These are phyloP conservation scores for Rhinocladiella similis DNA, from an alignment of 2,329 filamentous ascomycete species.

Conservation along the genomic window DNA sequence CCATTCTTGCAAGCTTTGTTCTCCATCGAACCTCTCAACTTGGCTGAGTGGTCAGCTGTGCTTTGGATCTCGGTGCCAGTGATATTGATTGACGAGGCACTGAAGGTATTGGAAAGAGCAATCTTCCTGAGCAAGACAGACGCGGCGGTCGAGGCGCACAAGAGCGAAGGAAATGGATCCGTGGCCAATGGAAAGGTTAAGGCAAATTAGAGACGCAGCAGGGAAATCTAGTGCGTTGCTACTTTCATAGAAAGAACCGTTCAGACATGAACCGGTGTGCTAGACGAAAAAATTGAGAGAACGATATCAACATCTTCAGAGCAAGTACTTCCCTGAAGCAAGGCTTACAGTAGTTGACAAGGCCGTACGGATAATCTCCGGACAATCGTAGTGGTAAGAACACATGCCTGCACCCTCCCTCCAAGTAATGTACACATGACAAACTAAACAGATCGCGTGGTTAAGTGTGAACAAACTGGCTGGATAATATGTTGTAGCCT, in stretches of 20 bases:
- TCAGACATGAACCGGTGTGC: not conserved
- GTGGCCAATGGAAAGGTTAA: conserved; percentile 31
- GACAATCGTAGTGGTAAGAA: not conserved
- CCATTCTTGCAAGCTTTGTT: conserved; percentile 87
- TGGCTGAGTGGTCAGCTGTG: conserved; percentile 90
- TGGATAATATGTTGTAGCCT: not conserved
- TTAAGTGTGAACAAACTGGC: not conserved
- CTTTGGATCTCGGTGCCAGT: conserved; percentile 85
- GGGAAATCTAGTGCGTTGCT: not conserved
- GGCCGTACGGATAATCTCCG: not conserved
- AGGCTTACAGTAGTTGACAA: not conserved
- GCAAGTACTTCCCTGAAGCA: too few relatives aligned
- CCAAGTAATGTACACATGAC: not conserved
- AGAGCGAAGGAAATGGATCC: conserved; percentile 13
- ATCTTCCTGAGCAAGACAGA: conserved; percentile 49
- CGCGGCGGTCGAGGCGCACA: not conserved
- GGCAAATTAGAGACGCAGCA: conserved; percentile 16
- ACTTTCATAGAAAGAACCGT: not conserved
- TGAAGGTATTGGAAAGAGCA: conserved; percentile 74
- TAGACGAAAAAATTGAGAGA: not conserved
- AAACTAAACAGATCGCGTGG: not conserved
- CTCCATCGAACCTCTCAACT: conserved; percentile 83
- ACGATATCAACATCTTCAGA: too few relatives aligned
- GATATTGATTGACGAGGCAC: conserved; percentile 78
- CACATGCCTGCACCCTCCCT: not conserved